Percentiles rank a stretch among this genome's conserved stretches.
Evolutionary conservation across 1,284 basidiomycete genomes (phyloP).

Genomic region (Ganoderma sinense): DNA sequence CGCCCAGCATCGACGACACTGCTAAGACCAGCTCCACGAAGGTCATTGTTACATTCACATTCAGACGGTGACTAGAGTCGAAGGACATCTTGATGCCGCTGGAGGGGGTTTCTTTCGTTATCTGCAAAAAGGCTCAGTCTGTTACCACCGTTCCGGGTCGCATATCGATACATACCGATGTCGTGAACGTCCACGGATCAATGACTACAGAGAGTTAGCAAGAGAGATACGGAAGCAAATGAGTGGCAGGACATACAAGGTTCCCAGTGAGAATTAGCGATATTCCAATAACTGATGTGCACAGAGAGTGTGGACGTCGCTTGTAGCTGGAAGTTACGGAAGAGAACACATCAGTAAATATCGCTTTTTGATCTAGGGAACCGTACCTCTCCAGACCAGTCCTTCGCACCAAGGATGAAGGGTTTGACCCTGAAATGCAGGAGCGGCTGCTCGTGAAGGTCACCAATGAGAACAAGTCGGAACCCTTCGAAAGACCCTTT

Average conservation of each 20-base stretch:
- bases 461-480: conserved; percentile 93
- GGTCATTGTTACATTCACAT: conserved; percentile 92
- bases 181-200: conserved; percentile 94
- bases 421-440: conserved; percentile 89
- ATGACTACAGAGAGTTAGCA: conserved; percentile 63
- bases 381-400: conserved; percentile 92
- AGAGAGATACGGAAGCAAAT: background rate
- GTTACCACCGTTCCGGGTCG: background rate
- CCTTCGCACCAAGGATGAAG: conserved; percentile 85
- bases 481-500: conserved; percentile 86
- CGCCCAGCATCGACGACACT: conserved; percentile 75
- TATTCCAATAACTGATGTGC: conserved; percentile 95
- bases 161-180: conserved; percentile 59
- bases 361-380: conserved; percentile 16
- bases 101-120: conserved; percentile 57
- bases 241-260: conserved; percentile 63
- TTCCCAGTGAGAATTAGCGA: conserved; percentile 99
- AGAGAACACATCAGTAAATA: background rate
- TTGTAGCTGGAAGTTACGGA: conserved; percentile 63
- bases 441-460: conserved; percentile 94
- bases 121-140: conserved; percentile 43
- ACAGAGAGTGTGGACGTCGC: conserved; percentile 83
- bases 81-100: conserved; percentile 71
- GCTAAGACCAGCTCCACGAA: conserved; percentile 90
- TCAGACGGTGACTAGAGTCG: conserved; percentile 85